Percentiles rank a stretch among this genome's conserved stretches.
These are phyloP conservation scores for Heritiera fomes DNA, from an alignment of 345 rosid species.

Conservation along the genomic window DNA sequence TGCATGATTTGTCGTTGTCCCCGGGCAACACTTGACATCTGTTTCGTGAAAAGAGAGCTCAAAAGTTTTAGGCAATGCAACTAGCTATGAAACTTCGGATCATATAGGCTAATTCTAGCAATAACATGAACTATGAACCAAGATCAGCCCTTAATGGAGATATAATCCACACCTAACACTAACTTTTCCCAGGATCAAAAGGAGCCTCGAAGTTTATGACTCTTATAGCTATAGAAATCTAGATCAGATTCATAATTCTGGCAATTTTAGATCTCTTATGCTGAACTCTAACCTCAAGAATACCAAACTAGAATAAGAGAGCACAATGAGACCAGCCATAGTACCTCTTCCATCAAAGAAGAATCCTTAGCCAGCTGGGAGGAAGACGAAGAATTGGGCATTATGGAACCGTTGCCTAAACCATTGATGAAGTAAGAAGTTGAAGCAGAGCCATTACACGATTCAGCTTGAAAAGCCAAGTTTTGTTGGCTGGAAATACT, in stretches of 20 bases:
- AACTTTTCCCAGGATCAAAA: neutral
- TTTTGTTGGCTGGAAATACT: conserved; percentile 64
- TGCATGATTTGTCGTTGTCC: conserved; percentile 84
- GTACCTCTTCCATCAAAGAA: conserved; percentile 83
- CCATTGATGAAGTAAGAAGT: conserved; percentile 79
- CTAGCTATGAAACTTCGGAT: neutral
- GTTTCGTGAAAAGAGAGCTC: conserved; percentile 20
- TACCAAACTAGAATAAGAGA: neutral
- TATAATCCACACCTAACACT: neutral
- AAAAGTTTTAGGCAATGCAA: conserved; percentile 17
- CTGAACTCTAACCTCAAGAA: neutral
- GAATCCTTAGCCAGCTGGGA: conserved; percentile 81
- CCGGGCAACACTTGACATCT: conserved; percentile 60
- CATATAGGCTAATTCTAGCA: neutral
- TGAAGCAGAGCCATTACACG: conserved; percentile 78
- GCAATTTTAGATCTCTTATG: neutral
- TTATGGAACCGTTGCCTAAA: conserved; percentile 73
- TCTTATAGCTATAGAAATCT: neutral
- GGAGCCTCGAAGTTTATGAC: too few relatives aligned
- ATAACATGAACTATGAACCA: neutral
- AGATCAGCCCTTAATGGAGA: neutral
- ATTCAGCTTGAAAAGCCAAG: conserved; percentile 61
- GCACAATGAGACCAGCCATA: conserved; percentile 11
- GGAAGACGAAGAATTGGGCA: conserved; percentile 76
- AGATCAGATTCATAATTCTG: neutral